Base-by-base conservation (phyloP, 2,329 filamentous ascomycete genomes). In the Arthroderma sp. region DNA sequence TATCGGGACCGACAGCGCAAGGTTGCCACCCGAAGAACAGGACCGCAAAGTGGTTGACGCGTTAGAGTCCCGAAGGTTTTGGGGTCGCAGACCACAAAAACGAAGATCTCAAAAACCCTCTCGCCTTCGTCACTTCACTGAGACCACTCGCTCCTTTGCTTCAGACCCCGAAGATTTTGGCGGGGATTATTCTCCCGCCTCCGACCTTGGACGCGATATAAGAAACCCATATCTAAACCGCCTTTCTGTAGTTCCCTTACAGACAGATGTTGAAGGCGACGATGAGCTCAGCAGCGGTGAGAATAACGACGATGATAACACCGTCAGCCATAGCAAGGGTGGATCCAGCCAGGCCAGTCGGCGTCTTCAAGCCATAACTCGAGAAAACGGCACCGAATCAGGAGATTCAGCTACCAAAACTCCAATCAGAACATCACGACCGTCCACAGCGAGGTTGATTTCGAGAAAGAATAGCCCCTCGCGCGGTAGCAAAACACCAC, bases 211-310 rank as follows among this genome's bases (percentile, higher is more conserved):
- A 22, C 15, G 15, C 15, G 15, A 22, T 22, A 22, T 22, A 22
- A 22, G 15, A 22, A 22, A 22, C 15, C 15, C 15, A 22, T 22
- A 22, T 22, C 15, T 22, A 22, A 22, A 22, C 15, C 15, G 15
- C 15, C 15, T 22, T 22, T 22, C 15, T 22, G 15, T 22, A 29
- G 11, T 69, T 36, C 66, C 72, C 37, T 72, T 66, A 55, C 79
- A 87, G 47, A 87, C 84, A 0, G 85, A 91, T 55, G 85, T 81
- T 5, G 86, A 94, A 57, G 85, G 86, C 0, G 88, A 95, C 55
- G 88, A 94, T 55, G 88, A 95, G 61, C 69, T 88, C n/a, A 74
- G 84, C 8, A 88, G 83, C 3, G 84, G 87, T 45, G 83, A 86
- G 45, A 83, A 88, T 46, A 78, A 80, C 30, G 69, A 72, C 29